Base-by-base conservation (phyloP, 1,284 basidiomycete species). In the Retiboletus flavoniger region DNA sequence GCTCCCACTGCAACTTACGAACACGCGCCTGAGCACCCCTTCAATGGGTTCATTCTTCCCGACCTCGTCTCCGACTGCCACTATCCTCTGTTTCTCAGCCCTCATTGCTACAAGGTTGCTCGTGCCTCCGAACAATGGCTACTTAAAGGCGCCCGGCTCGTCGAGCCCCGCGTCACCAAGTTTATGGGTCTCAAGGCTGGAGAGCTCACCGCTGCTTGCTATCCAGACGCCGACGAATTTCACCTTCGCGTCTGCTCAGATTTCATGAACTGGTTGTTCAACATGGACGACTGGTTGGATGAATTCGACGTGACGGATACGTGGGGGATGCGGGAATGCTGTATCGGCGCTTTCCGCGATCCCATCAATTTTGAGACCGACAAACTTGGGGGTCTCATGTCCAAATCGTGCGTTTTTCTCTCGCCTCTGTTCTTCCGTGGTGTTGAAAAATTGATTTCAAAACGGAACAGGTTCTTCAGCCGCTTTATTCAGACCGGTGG, bases 141-240 rank as follows among this genome's bases (percentile, higher is more conserved):
- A 8, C 73, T 81, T 57, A 60, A 63, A 28, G 75, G 75, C 34
- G 80, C 78, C 50, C 77, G 77, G n/a, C 77, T 86, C 56, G 76
- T 76, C 21, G 68, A 77, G 39, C 79, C 80, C 57, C 77, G 77
- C 51, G 72, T 78, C 47, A 68, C 70, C 36, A 80, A 79, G 7
- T 73, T 87, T 47, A 75, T 77, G 58, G 82, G 82, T 17, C 73
- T 87, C 42, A 79, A 83, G 59, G 84, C 83, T 16, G 86, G 86
- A 47, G 79, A 84, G 61, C 79, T 89, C 57, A 82, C 85, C 19
- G 83, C 84, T 2, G 79, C 75, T 63, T 85, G 82, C 66, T 89
- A 87, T 65, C 76, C 82, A 42, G 74, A 76, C 32, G 74, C 80
- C 32, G 67, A 79, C 17, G 65, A 75, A 39, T 76, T 78, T 51